phyloP scores from a whole-genome alignment of 108 stramenopile species.

The Nannochloropsis salina region DNA sequence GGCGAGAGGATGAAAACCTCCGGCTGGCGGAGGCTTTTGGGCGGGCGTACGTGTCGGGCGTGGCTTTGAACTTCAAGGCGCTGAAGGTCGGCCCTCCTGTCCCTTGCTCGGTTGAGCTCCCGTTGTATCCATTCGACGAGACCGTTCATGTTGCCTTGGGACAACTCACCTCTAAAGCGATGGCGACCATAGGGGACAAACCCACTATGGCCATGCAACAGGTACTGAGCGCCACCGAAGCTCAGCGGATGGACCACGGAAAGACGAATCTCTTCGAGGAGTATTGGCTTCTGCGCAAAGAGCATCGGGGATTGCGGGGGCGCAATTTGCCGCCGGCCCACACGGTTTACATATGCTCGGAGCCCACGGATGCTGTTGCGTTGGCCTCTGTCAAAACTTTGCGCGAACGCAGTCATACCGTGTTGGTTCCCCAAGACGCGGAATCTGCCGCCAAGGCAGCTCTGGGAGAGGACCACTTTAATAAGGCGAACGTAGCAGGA shows the following conservation, averaged over 20 bases:
- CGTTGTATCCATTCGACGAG: not conserved
- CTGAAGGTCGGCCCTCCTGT: not conserved
- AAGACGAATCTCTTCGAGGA: conserved; percentile 1
- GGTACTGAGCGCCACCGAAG: not conserved
- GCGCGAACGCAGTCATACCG: not conserved
- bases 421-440: not conserved
- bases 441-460: not conserved
- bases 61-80: not conserved
- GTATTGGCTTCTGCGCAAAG: not conserved
- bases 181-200: not conserved
- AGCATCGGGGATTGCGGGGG: conserved; percentile 4
- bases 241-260: not conserved
- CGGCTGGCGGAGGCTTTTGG: not conserved
- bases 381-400: not conserved
- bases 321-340: not conserved
- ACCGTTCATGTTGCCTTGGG: not conserved
- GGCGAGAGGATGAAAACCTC: not conserved
- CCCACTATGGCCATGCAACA: not conserved
- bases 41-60: not conserved
- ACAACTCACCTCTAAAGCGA: not conserved
- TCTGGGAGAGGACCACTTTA: not conserved
- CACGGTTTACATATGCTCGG: conserved; percentile 19
- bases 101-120: not conserved
- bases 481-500: conserved; percentile 1
- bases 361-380: not conserved